These are phyloP conservation scores for Macaranga tanarius DNA, from an alignment of 441 rosid species.

Conservation along the genomic window DNA sequence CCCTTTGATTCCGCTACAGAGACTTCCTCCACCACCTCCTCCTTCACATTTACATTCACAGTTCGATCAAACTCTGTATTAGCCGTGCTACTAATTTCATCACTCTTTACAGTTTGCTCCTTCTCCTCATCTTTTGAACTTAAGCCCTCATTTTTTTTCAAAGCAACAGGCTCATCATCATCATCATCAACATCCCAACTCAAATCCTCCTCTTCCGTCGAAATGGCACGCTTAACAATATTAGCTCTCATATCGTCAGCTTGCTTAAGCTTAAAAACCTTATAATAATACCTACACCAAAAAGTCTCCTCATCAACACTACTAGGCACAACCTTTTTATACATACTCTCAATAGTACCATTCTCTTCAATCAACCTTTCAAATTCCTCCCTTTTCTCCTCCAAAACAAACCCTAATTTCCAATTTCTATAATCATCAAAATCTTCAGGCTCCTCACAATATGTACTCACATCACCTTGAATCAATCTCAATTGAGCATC, in stretches of 20 bases:
- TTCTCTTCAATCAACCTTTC: slow-evolving; percentile 40
- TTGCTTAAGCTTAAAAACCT: slow-evolving; percentile 54
- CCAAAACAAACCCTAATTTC: slow-evolving; percentile 54
- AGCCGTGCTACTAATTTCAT: not conserved
- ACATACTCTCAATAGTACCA: slow-evolving; percentile 36
- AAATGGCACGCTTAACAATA: slow-evolving; percentile 62
- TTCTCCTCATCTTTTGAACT: slow-evolving; percentile 2
- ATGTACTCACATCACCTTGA: slow-evolving; percentile 51
- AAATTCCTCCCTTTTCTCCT: slow-evolving; percentile 43
- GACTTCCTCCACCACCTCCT: not conserved
- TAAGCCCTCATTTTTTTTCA: slow-evolving; percentile 31
- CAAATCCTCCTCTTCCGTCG: slow-evolving; percentile 32
- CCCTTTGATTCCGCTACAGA: not conserved
- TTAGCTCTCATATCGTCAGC: slow-evolving; percentile 63
- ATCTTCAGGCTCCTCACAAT: slow-evolving; percentile 57
- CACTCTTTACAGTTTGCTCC: not conserved
- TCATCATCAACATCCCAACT: slow-evolving; percentile 37
- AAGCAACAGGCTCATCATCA: slow-evolving; percentile 28
- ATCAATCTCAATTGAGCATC: slow-evolving; percentile 53
- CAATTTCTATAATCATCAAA: slow-evolving; percentile 47
- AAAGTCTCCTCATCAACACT: slow-evolving; percentile 52
- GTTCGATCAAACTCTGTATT: not conserved
- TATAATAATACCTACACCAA: slow-evolving; percentile 69
- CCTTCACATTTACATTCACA: not conserved
- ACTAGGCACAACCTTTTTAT: slow-evolving; percentile 40